phyloP scores from a whole-genome alignment of 768 basidiomycete genomes.

The Suillus americanus region DNA sequence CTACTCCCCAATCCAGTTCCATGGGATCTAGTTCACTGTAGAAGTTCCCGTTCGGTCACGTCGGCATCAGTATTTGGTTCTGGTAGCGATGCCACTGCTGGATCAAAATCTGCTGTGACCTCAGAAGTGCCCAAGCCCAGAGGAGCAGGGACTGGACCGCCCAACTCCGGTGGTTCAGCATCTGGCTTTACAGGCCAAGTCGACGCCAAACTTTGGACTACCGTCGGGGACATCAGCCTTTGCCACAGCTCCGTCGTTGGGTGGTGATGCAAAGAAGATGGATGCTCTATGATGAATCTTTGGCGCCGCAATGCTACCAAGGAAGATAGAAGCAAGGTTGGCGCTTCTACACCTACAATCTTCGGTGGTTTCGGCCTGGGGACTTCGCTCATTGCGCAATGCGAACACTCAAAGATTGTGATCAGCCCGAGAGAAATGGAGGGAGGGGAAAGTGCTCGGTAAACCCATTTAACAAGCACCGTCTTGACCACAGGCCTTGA shows the following conservation, averaged over 20 bases:
- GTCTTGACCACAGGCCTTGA: neutral
- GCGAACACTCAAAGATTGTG: neutral
- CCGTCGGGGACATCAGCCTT: constrained; percentile 17
- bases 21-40: constrained; percentile 4
- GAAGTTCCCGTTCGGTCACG: neutral
- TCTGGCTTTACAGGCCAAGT: constrained; percentile 15
- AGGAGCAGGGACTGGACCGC: constrained; percentile 10
- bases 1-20: constrained; percentile 7
- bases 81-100: neutral
- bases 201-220: constrained; percentile 17
- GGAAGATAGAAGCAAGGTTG: constrained; percentile 8
- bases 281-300: constrained; percentile 33
- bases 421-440: neutral
- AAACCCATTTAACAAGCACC: neutral
- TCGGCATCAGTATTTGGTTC: neutral
- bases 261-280: constrained; percentile 25
- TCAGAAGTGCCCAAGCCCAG: constrained; percentile 14
- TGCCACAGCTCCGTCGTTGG: constrained; percentile 13
- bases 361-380: constrained; percentile 20
- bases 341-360: constrained; percentile 12
- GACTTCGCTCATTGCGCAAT: neutral
- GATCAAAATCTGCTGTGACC: constrained; percentile 8
- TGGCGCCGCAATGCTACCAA: constrained; percentile 16
- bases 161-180: constrained; percentile 9
- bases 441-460: no score